Percentiles rank a stretch among this genome's conserved stretches.
phyloP scores from a whole-genome alignment of 768 basidiomycete species.

The Strobilomyces confusus region DNA sequence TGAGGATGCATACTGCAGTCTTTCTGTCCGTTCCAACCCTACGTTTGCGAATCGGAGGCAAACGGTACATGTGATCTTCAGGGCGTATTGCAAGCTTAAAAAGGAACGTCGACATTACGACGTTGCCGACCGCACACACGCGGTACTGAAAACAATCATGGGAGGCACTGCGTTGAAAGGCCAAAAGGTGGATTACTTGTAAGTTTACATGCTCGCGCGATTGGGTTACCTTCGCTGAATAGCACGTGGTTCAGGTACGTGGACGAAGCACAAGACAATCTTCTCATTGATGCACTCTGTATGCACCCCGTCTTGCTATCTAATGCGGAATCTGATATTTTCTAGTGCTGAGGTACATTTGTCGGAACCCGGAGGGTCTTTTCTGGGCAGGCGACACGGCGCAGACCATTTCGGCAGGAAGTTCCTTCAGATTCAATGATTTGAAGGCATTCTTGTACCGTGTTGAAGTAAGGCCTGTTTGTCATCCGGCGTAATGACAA shows the following conservation, averaged over 20 bases:
- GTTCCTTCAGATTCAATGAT: no score
- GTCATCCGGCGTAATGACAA: neutral
- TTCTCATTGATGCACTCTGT: constrained; percentile 55
- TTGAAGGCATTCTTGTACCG: constrained; percentile 63
- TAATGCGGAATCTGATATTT: constrained; percentile 5
- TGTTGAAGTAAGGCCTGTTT: constrained; percentile 44
- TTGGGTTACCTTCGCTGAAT: neutral
- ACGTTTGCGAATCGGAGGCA: no score
- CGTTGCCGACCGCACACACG: constrained; percentile 60
- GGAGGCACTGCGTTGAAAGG: constrained; percentile 32
- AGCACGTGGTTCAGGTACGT: constrained; percentile 43
- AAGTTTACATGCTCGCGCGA: constrained; percentile 13
- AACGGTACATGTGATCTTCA: neutral
- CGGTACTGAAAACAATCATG: constrained; percentile 39
- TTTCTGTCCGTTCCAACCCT: no score
- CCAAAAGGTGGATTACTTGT: constrained; percentile 54
- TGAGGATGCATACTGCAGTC: constrained; percentile 37
- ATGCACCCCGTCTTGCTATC: constrained; percentile 11
- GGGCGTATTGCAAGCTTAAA: constrained; percentile 47
- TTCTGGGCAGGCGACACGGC: no score
- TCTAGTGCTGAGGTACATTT: constrained; percentile 30
- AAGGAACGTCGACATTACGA: constrained; percentile 44
- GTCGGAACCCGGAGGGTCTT: no score
- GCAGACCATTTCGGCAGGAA: no score
- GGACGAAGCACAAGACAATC: constrained; percentile 44